A percentile compares a stretch with the other conserved stretches of the same genome.
Conservation (phyloP, 2,329 filamentous ascomycete genomes). For the Arthrinium puccinioides region DNA sequence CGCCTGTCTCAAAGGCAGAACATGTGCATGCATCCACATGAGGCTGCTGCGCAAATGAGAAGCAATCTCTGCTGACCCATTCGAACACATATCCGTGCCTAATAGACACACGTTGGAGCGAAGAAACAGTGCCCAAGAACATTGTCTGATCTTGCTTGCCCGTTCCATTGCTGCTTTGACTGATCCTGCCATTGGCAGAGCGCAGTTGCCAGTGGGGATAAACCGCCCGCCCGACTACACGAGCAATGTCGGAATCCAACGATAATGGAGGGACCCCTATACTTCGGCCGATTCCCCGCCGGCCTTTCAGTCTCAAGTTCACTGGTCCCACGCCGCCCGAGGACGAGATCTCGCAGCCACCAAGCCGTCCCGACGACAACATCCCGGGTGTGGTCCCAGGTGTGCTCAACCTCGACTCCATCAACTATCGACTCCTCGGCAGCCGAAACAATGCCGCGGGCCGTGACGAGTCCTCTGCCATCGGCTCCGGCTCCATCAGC, state of each 20-base stretch:
- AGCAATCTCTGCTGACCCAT: too few relatives aligned
- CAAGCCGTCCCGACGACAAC: slow-evolving; percentile 21
- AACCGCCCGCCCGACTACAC: too few relatives aligned
- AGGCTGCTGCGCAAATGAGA: too few relatives aligned
- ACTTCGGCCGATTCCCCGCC: slow-evolving; percentile 63
- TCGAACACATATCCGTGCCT: too few relatives aligned
- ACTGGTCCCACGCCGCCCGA: slow-evolving; percentile 37
- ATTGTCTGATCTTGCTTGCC: too few relatives aligned
- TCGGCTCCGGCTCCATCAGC: slow-evolving; percentile 39
- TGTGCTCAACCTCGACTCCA: slow-evolving; percentile 24
- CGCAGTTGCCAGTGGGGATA: too few relatives aligned
- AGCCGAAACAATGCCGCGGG: slow-evolving; percentile 14
- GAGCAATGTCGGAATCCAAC: not conserved
- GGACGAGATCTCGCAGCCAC: slow-evolving; percentile 25
- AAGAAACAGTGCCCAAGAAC: too few relatives aligned
- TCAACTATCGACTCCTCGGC: slow-evolving; percentile 24
- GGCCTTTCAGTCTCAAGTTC: slow-evolving; percentile 58
- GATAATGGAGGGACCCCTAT: slow-evolving; percentile 43
- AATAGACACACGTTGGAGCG: too few relatives aligned
- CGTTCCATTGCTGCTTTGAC: too few relatives aligned
- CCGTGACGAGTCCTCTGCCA: slow-evolving; percentile 11
- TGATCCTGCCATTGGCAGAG: too few relatives aligned
- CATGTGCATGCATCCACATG: too few relatives aligned
- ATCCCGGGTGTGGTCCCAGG: slow-evolving; percentile 40
- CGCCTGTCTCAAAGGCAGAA: too few relatives aligned